These are phyloP conservation scores for Kluyveromyces starmeri DNA, from an alignment of 805 yeast species.

Conservation along the genomic window DNA sequence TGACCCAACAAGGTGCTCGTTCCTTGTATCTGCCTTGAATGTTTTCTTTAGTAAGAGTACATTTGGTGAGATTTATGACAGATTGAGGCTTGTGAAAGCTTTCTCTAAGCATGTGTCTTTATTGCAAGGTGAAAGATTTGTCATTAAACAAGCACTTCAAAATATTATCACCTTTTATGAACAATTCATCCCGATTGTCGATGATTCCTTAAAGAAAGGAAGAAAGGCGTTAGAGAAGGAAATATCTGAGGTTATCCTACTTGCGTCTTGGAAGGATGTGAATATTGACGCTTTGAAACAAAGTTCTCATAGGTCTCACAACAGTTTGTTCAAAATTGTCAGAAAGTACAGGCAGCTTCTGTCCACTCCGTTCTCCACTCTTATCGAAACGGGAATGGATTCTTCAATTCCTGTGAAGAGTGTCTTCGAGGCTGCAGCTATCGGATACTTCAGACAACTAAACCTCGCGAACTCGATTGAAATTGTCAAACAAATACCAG, in stretches of 20 bases:
- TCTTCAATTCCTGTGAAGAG: conserved; percentile 10
- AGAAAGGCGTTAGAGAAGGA: conserved; percentile 64
- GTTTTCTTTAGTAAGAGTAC: conserved; percentile 68
- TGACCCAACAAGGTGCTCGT: conserved; percentile 2
- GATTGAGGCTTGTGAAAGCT: conserved; percentile 55
- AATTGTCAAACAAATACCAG: conserved; percentile 29
- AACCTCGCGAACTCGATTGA: conserved; percentile 9
- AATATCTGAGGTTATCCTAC: conserved; percentile 69
- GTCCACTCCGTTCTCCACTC: conserved; percentile 38
- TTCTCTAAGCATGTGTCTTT: conserved; percentile 46
- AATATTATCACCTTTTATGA: conserved; percentile 49
- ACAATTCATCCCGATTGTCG: conserved; percentile 51
- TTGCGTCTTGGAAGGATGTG: conserved; percentile 97
- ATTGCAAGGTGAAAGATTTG: conserved; percentile 21
- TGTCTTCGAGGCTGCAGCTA: conserved; percentile 5
- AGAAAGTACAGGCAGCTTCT: conserved; percentile 68
- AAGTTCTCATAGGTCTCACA: conserved; percentile 86
- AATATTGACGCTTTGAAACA: conserved; percentile 89
- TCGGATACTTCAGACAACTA: conserved; percentile 8
- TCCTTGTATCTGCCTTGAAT: conserved; percentile 52
- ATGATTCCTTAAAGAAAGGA: conserved; percentile 34
- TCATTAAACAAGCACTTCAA: conserved; percentile 21
- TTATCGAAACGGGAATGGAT: conserved; percentile 50
- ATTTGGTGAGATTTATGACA: conserved; percentile 58
- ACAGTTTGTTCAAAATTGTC: conserved; percentile 70